Conservation (phyloP, 495 filamentous ascomycete species). For the Corynascus novoguineensis region DNA sequence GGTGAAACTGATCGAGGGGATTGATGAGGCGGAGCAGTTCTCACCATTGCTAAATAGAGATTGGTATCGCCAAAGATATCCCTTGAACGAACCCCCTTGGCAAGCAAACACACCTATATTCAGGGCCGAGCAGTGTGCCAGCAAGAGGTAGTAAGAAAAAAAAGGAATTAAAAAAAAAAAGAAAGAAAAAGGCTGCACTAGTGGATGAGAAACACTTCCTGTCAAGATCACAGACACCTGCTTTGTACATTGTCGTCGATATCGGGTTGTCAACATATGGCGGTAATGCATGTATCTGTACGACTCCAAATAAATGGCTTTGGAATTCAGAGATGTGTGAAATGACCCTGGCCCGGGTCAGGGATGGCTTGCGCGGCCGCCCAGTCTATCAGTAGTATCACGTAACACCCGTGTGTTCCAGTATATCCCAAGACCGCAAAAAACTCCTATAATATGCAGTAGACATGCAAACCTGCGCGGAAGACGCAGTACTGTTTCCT, state of each 20-base stretch:
- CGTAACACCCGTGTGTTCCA: neutral
- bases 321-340: no score
- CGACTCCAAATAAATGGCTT: slow-evolving; percentile 5
- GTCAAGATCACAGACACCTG: neutral
- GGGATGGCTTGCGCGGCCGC: neutral
- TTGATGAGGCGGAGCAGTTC: slow-evolving; percentile 6
- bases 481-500: neutral
- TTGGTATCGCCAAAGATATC: neutral
- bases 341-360: neutral
- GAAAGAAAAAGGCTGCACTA: neutral
- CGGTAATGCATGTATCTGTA: neutral
- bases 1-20: neutral
- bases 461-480: neutral
- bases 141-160: neutral
- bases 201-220: slow-evolving; percentile 1
- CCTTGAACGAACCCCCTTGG: neutral
- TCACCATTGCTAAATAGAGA: neutral
- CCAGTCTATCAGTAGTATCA: neutral
- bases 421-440: slow-evolving; percentile 3
- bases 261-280: neutral
- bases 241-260: slow-evolving; percentile 16
- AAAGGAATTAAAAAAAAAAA: neutral
- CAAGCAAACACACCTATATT: slow-evolving; percentile 5
- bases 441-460: neutral
- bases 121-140: neutral